These are phyloP conservation scores for Rusavskia elegans DNA, from an alignment of 495 filamentous ascomycete species.

Conservation along the genomic window DNA sequence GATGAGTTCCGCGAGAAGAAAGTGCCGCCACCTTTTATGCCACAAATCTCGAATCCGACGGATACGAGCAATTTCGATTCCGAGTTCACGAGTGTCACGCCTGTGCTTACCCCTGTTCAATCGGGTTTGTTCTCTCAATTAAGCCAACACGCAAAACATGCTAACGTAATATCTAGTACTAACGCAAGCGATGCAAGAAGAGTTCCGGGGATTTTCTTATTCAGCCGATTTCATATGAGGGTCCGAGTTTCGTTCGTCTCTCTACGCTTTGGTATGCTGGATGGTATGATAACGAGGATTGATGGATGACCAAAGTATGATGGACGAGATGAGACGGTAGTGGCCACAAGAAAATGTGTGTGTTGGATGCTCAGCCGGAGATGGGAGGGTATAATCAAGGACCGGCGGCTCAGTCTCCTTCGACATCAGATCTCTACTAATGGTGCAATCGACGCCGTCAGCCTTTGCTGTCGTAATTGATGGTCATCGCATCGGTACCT, in stretches of 20 bases:
- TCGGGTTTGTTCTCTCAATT: conserved; percentile 47
- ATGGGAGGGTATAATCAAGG: too few species aligned
- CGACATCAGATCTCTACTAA: too few species aligned
- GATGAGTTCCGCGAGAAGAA: conserved; percentile 96
- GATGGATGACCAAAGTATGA: too few species aligned
- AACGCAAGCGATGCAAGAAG: conserved; percentile 97
- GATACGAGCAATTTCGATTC: conserved; percentile 99
- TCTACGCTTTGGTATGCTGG: background rate
- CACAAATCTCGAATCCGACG: conserved; percentile 73
- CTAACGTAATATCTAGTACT: conserved; percentile 45
- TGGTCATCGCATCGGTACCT: too few species aligned
- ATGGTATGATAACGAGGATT: background rate
- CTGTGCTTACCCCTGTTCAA: conserved; percentile 91
- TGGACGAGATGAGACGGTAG: too few species aligned
- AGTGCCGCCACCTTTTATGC: conserved; percentile 74
- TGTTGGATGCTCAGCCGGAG: too few species aligned
- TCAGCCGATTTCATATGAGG: conserved; percentile 50
- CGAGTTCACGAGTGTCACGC: conserved; percentile 97
- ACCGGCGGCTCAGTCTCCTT: too few species aligned
- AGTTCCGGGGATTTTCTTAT: conserved; percentile 99
- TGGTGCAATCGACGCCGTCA: too few species aligned
- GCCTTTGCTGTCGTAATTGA: too few species aligned
- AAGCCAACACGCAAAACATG: background rate
- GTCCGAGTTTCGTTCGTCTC: background rate
- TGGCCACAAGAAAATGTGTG: too few species aligned